Base-by-base conservation (phyloP, 306 rosid species). In the Heteromeles arbutifolia region DNA sequence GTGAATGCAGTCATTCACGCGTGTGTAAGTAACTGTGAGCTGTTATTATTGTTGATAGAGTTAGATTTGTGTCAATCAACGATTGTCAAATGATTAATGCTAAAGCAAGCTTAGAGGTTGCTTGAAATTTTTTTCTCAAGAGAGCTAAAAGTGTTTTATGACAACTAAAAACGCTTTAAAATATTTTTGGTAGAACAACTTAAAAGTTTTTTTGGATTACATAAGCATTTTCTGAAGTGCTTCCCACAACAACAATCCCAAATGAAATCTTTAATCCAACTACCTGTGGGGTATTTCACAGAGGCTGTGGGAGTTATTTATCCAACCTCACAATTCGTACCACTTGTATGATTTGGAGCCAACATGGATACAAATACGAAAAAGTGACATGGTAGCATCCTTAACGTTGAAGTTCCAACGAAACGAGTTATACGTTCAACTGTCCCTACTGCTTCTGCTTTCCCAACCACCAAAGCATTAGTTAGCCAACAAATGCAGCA, bases 371-470 rank as follows among this genome's bases (percentile, higher is more conserved):
- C 4, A 45, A 54, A 17, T 21, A n/a, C 11, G 14, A 4, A 6
- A 71, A 71, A 54, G 24, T n/a, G 75, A 72, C 53, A 72, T 72
- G 34, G 11, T 72, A 17, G n/a, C 34, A 34, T 43, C 52, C 75
- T 22, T 7, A 24, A 56, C 34, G 8, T 9, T 72, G 75, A 72
- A 56, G 19, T 56, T 19, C 22, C 52, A 56, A 22, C 75, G 2
- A 65, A 72, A 31, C 32, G 4, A 63, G 41, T 29, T 29, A 34
- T 71, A 56, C 66, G 37, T 56, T 34, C 12, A 1, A 31, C 18
- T 72, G 75, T 34, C 66, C 66, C 66, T 72, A 72, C 75, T 71
- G 13, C 66, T 25, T 71, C 52, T 17, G 29, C 63, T 53, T 22
- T 3, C 37, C 75, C 75, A 32, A 39, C 53, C 17, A 72, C 53